A percentile compares a stretch with the other conserved stretches of the same genome.
These are phyloP conservation scores for Rubia tinctorum DNA, from an alignment of 305 asterid species.

Conservation along the genomic window DNA sequence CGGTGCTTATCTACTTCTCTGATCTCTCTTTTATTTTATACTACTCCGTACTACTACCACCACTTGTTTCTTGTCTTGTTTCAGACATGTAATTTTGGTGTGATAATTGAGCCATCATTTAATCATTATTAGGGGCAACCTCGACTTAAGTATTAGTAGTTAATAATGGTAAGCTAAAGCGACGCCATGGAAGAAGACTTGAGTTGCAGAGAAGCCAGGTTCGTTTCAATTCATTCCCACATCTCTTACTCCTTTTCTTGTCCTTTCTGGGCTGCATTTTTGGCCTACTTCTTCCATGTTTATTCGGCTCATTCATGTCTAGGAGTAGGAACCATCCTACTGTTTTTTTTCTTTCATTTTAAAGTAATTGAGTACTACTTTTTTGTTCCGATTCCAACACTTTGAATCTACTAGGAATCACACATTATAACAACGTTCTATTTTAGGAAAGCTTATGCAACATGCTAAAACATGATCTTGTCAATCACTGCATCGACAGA, in stretches of 20 bases:
- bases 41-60: neutral
- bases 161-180: neutral
- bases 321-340: neutral
- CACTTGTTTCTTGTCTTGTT: neutral
- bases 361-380: neutral
- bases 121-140: neutral
- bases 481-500: too few species aligned
- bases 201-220: conserved; percentile 13
- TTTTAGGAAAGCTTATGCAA: too few species aligned
- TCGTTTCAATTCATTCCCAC: neutral
- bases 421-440: too few species aligned
- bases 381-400: neutral
- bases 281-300: neutral
- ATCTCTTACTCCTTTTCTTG: neutral
- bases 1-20: conserved; percentile 1
- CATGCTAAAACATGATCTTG: too few species aligned
- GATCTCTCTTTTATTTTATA: neutral
- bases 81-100: neutral
- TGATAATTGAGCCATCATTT: neutral
- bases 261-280: neutral
- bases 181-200: neutral
- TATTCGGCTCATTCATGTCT: neutral
- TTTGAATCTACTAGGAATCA: neutral
- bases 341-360: neutral
- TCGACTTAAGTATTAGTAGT: too few species aligned